Base-by-base conservation (phyloP, 2,329 filamentous ascomycete genomes). In the Colletotrichum simmondsii region DNA sequence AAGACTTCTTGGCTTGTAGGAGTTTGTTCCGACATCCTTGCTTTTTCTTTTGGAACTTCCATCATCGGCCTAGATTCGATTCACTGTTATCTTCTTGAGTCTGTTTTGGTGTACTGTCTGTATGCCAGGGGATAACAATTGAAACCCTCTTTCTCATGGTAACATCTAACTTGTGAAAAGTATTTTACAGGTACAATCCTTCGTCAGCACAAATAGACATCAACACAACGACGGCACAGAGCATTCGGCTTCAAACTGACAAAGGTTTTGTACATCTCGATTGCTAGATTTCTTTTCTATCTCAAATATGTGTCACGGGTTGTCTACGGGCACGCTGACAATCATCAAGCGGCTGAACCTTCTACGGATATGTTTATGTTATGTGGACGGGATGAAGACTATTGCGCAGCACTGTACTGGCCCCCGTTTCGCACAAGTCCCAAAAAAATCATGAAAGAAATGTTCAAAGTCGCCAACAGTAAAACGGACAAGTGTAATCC, bases 261-360 rank as follows among this genome's bases (percentile, higher is more conserved):
- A 71, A 22, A 53, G 61, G 0, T 65, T 71, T 58, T 7, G 46
- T 71, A 42, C 24, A 71, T 73, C 49, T 65, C 69, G 16, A 70
- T 65, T 73, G 67, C 67, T 73, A 72, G 59, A 65, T 72, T 42
- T 72, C 53, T 69, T 56, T 26, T 71, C 71, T 73, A 73, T 46
- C 26, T 57, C 19, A 42, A 19, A 53, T 54, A 10, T 16, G 28
- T 56, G 42, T 71, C 71, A 73, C 71, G 24, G 4, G 22, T 49
- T 49, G 65, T 65, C 66, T 73, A 73, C 66, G 67, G 65, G 60
- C 49, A 53, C 7, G 67, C 67, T 73, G 56, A 73, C 71, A 1
- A 56, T 70, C 8, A 28, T 54, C 59, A 63, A 60, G 65, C 67
- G 61, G 60, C 37, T 49, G 37, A 56, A 65, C 60, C 49, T 59